phyloP scores from a whole-genome alignment of 805 yeast genomes.

The Wickerhamiella kurtzmanii region DNA sequence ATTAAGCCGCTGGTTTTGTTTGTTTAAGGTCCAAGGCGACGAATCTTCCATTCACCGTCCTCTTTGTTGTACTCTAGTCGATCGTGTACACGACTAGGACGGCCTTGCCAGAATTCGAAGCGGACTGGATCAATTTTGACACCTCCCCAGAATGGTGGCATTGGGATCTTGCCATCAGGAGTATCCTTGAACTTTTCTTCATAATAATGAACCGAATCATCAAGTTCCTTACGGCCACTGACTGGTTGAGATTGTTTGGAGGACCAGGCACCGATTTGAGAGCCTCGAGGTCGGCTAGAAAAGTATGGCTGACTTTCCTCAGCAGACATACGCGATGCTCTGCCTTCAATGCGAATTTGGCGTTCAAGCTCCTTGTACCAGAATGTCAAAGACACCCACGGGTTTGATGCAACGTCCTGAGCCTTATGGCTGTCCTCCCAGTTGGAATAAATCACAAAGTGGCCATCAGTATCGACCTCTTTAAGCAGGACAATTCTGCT shows the following conservation, averaged over 20 bases:
- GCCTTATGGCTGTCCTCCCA: conserved; percentile 83
- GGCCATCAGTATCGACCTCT: conserved; percentile 71
- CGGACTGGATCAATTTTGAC: conserved; percentile 75
- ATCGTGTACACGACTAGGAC: conserved; percentile 80
- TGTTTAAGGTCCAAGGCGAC: conserved; percentile 52
- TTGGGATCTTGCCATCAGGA: conserved; percentile 51
- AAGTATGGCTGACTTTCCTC: conserved; percentile 70
- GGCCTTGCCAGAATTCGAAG: conserved; percentile 96
- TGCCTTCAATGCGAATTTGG: conserved; percentile 87
- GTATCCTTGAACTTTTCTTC: conserved; percentile 44
- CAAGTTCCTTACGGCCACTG: conserved; percentile 47
- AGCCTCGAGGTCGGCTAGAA: conserved; percentile 80
- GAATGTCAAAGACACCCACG: conserved; percentile 70
- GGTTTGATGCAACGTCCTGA: conserved; percentile 54
- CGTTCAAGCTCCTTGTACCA: conserved; percentile 88
- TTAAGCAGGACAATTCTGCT: conserved; percentile 76
- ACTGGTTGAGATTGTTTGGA: conserved; percentile 70
- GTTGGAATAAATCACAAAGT: conserved; percentile 73
- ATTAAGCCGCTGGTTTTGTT: not conserved
- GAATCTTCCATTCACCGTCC: conserved; percentile 44
- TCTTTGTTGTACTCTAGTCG: conserved; percentile 56
- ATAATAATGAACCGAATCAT: conserved; percentile 34
- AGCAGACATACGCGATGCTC: conserved; percentile 54
- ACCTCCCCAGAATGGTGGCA: conserved; percentile 97
- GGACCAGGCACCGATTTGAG: conserved; percentile 94